Percentiles rank a stretch among this genome's conserved stretches.
Conservation (phyloP, 768 basidiomycete genomes). For the Tulasnella sp. region DNA sequence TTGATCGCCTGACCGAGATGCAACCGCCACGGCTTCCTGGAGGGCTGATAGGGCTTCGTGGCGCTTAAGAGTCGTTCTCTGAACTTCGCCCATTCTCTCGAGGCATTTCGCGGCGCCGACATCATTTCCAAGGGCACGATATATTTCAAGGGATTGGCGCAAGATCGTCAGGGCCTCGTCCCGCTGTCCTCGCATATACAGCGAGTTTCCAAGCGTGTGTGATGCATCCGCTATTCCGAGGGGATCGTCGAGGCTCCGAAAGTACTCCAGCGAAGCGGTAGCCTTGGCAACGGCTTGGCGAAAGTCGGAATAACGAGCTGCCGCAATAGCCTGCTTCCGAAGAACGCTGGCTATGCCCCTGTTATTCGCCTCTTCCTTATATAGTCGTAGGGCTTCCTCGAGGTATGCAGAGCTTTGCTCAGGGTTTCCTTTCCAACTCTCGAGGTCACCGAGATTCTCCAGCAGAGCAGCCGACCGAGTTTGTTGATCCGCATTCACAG, state of each 20-base stretch:
- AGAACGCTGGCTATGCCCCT: background rate
- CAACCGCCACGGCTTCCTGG: background rate
- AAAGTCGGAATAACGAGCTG: background rate
- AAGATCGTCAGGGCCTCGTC: background rate
- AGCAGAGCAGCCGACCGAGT: background rate
- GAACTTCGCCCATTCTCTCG: background rate
- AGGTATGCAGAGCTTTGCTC: background rate
- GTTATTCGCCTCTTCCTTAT: background rate
- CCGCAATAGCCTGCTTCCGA: background rate
- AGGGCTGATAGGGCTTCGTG: background rate
- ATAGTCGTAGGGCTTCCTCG: background rate
- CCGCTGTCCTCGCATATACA: background rate
- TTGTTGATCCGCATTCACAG: background rate
- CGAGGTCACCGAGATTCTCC: background rate
- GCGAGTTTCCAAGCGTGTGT: background rate
- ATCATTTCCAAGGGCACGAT: background rate
- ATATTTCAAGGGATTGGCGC: background rate
- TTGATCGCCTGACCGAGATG: background rate
- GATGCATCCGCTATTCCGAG: background rate
- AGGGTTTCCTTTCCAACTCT: background rate
- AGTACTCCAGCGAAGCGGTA: background rate
- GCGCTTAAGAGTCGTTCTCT: too few species aligned
- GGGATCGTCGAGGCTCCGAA: background rate
- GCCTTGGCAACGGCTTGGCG: too few species aligned
- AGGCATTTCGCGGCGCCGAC: background rate